Evolutionary conservation across 768 basidiomycete genomes (phyloP).

Genomic region (Dentipellis sp.): DNA sequence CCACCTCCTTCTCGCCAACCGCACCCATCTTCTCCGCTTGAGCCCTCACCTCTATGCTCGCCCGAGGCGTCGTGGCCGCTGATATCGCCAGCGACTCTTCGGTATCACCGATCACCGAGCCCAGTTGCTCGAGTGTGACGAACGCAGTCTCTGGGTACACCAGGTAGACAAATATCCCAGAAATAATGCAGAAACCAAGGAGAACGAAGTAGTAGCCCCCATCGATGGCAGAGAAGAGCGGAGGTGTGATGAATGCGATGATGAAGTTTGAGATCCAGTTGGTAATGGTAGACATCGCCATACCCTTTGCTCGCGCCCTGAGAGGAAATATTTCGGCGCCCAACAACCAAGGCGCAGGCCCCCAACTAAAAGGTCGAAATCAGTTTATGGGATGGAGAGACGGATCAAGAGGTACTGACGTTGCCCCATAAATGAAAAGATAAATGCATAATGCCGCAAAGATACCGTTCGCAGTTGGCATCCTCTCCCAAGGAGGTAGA

Average conservation of each 20-base stretch:
- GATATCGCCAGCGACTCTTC: neutral
- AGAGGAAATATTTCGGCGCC: conserved; percentile 25
- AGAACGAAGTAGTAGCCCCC: conserved; percentile 46
- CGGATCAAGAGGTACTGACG: conserved; percentile 19
- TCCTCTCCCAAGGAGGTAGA: conserved; percentile 25
- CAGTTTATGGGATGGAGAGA: conserved; percentile 5
- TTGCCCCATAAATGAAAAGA: conserved; percentile 48
- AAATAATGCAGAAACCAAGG: conserved; percentile 35
- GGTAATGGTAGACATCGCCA: conserved; percentile 21
- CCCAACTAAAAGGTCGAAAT: conserved; percentile 18
- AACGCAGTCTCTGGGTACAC: conserved; percentile 42
- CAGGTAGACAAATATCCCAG: conserved; percentile 35
- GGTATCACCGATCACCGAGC: conserved; percentile 36
- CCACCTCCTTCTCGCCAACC: neutral
- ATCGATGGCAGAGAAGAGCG: conserved; percentile 41
- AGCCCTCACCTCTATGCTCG: neutral
- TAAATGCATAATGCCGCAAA: conserved; percentile 44
- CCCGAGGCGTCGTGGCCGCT: neutral
- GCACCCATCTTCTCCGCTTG: neutral
- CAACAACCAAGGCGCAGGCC: conserved; percentile 24
- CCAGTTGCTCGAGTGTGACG: conserved; percentile 39
- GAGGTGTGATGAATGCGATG: conserved; percentile 44
- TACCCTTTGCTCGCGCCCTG: conserved; percentile 22
- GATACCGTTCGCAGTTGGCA: conserved; percentile 27
- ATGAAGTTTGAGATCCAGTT: conserved; percentile 29